Conservation (phyloP, 2,329 filamentous ascomycete genomes). For the Beauveria sp. region DNA sequence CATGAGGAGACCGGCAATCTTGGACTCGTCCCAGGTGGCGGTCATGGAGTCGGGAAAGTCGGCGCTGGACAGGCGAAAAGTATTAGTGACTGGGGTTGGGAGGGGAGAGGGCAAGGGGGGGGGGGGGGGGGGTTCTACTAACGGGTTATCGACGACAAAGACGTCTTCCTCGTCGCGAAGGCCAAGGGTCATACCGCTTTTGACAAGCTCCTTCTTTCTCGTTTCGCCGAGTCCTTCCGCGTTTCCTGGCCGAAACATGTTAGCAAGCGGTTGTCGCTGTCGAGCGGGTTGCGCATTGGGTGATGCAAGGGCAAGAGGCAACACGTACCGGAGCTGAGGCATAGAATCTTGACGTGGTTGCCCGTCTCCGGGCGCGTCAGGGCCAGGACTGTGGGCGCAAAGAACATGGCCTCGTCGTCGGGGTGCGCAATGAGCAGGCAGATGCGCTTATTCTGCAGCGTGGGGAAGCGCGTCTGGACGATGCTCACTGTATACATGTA, state of each 20-base stretch:
- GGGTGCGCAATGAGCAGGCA: slow-evolving; percentile 92
- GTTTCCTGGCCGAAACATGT: slow-evolving; percentile 46
- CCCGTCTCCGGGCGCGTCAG: slow-evolving; percentile 70
- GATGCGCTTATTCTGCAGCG: slow-evolving; percentile 74
- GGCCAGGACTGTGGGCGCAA: slow-evolving; percentile 80
- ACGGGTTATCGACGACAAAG: slow-evolving; percentile 75
- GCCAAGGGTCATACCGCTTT: slow-evolving; percentile 71
- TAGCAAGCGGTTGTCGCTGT: neutral
- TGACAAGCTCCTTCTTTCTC: slow-evolving; percentile 73
- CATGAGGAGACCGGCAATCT: slow-evolving; percentile 63
- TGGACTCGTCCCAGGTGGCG: slow-evolving; percentile 61
- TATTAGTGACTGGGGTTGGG: neutral
- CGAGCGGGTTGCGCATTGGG: too few relatives aligned
- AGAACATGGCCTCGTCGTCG: slow-evolving; percentile 99
- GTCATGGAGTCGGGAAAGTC: slow-evolving; percentile 90
- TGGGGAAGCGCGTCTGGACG: slow-evolving; percentile 51
- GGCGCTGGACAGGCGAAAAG: slow-evolving; percentile 18
- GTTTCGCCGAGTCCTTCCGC: slow-evolving; percentile 81
- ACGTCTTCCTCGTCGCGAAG: slow-evolving; percentile 69
- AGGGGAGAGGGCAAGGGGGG: slow-evolving; percentile 19
- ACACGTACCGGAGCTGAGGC: slow-evolving; percentile 68
- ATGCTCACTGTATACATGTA: slow-evolving; percentile 45
- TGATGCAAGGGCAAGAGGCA: neutral
- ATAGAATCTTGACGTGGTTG: slow-evolving; percentile 92
- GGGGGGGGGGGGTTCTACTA: slow-evolving; percentile 12